A percentile compares a stretch with the other conserved stretches of the same genome.
Evolutionary conservation across 345 rosid species (phyloP).

Genomic region (Bruguiera gymnorhiza): DNA sequence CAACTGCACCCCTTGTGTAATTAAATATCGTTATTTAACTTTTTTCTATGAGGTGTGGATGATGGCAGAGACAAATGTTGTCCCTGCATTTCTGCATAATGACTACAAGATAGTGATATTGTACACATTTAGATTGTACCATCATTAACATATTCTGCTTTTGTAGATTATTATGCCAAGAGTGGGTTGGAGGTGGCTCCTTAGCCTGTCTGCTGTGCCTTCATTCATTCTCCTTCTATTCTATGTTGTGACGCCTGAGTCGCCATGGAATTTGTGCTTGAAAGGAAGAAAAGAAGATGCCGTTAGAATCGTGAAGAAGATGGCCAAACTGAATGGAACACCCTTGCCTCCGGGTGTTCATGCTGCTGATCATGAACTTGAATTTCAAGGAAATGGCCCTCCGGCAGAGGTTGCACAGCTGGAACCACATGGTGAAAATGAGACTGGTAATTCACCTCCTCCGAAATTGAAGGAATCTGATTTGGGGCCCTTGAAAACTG

Average conservation of each 20-base stretch:
- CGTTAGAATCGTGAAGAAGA: slow-evolving; percentile 50
- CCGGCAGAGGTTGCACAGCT: slow-evolving; percentile 40
- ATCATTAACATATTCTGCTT: slow-evolving; percentile 11
- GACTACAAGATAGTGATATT: no score
- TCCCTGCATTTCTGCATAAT: no score
- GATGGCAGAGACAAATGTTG: no score
- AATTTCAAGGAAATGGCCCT: slow-evolving; percentile 28
- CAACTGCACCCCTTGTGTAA: neutral
- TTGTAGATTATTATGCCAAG: slow-evolving; percentile 81
- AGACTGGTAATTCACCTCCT: slow-evolving; percentile 11
- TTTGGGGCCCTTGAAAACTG: slow-evolving; percentile 35
- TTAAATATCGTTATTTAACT: neutral
- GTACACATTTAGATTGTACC: no score
- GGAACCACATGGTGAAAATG: slow-evolving; percentile 23
- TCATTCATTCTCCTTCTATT: slow-evolving; percentile 71
- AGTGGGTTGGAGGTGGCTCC: slow-evolving; percentile 91
- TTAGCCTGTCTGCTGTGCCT: slow-evolving; percentile 69
- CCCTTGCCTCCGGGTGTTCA: slow-evolving; percentile 66
- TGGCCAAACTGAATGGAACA: slow-evolving; percentile 52
- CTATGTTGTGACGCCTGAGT: slow-evolving; percentile 69
- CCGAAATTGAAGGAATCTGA: slow-evolving; percentile 34
- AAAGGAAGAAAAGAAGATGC: slow-evolving; percentile 72
- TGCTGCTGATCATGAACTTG: slow-evolving; percentile 52
- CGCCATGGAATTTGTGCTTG: slow-evolving; percentile 75
- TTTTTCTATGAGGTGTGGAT: no score